These are phyloP conservation scores for Claviceps digitariae DNA, from an alignment of 2,329 filamentous ascomycete species.

Conservation along the genomic window DNA sequence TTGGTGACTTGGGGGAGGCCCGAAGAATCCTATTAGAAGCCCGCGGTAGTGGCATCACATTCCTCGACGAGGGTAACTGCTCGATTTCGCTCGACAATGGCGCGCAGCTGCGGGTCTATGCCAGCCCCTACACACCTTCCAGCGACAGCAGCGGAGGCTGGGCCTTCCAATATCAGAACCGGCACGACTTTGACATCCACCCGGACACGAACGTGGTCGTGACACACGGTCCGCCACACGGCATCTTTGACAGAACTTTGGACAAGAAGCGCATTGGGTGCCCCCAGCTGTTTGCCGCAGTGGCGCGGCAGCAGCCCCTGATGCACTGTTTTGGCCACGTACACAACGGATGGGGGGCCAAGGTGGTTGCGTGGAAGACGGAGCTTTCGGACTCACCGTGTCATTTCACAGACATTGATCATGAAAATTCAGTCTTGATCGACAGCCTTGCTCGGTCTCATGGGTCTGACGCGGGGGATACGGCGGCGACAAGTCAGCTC, in stretches of 20 bases:
- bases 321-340: constrained; percentile 46
- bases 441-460: no score
- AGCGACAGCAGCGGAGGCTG: constrained; percentile 20
- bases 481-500: no score
- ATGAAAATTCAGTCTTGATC: no score
- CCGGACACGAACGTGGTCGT: constrained; percentile 31
- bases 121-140: constrained; percentile 38
- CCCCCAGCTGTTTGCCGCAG: constrained; percentile 28
- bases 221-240: constrained; percentile 41
- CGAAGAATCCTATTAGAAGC: constrained; percentile 18
- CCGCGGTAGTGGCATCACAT: constrained; percentile 25
- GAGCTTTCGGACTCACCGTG: no score
- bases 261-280: constrained; percentile 26
- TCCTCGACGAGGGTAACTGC: constrained; percentile 36
- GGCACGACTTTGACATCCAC: constrained; percentile 26
- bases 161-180: constrained; percentile 35
- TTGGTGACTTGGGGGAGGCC: constrained; percentile 11
- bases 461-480: no score
- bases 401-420: no score
- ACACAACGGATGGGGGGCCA: constrained; percentile 43
- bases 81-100: constrained; percentile 35
- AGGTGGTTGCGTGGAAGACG: no score
- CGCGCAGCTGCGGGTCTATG: constrained; percentile 33
- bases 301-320: constrained; percentile 28
- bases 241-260: constrained; percentile 30